Evolutionary conservation across 2,329 filamentous ascomycete species (phyloP), one percentile per base, ranked within the genome.

Genomic region (Mycocentrospora acerina): DNA sequence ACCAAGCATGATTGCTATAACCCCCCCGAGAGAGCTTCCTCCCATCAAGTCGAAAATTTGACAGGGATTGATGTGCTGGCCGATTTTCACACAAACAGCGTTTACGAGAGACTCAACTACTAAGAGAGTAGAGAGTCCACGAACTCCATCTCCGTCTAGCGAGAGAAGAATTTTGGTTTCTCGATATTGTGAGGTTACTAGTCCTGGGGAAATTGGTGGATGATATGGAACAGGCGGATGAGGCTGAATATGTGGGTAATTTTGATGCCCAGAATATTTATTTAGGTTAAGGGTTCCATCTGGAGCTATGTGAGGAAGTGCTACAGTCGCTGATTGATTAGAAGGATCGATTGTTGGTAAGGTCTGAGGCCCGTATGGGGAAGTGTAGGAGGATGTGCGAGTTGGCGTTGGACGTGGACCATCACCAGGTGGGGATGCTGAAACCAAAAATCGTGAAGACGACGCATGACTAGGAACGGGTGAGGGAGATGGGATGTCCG

Each of bases 21-120:
- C 30, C 8, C 58, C 60, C 8, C 58, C 57, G 6, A 57, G 53
- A 13, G 58, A 62, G 29, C 48, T 47, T 6, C 60, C 59, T 11
- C 58, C 57, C 7, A 59, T 55, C 16, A 64, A 37, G 33, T 64
- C 57, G 35, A 64, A 64, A 26, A 64, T 60, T 30, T 62, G 57
- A 19, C 55, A 55, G 5, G 57, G 53, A 13, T 59, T 54, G 9
- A 62, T 28, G 5, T 44, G 50, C 10, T 50, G 48, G 5, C 53
- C 51, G 4, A 62, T 35, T 26, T 55, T 59, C 32, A 45, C 46
- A 40, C 60, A 62, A 2, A 64, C 44, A 3, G 60, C 60, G 33
- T 60, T 59, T 15, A 64, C 54, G 2, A 64, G 44, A 1, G 60
- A 59, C 34, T 64, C 60, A 1, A 64, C 49, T 19, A 63, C 31